Evolutionary conservation across 495 filamentous ascomycete species (phyloP), one percentile per base, ranked within the genome.

Genomic region (Xylaria telfairii): DNA sequence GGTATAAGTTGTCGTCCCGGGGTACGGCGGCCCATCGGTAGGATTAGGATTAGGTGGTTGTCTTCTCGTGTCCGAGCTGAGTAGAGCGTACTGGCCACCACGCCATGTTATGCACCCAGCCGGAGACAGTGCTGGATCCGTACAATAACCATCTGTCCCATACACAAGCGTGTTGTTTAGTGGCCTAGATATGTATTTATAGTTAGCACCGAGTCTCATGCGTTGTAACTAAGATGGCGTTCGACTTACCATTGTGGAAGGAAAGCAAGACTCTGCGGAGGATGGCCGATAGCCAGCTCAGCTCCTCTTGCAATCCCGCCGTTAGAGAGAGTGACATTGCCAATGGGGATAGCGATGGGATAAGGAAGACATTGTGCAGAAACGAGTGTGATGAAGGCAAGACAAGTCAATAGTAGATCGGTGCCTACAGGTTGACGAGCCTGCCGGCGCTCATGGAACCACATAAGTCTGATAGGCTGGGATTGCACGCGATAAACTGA

Each of bases 11-110:
- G 42, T 49, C 2, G 63, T 39, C 26, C 3, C 30, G 63, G 63
- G 63, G 49, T 65, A 65, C 7, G 63, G 63, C 15, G 42, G 8
- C 19, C 21, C 21, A 34, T 65, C 63, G 30, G 37, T 21, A 51
- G 47, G 42, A 39, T 65, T 51, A 13, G 44, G 44, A 21, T 65
- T 51, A 21, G 26, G 63, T 15, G 63, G 44, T 53, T 65, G 44
- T 17, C 32, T 49, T 65, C 44, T 65, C 47, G 63, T 65, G 63
- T 65, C 63, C 17, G 63, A 65, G 44, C 63, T 51, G 42, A 65
- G 42, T 21, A 39, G 24, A 7, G 24, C 30, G n/a, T 65, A 65
- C 15, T 51, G 26, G 6, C 63, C 63, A 17, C 63, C 63, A 24
- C 44, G 63, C 63, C 63, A 65, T 17, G 63, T 65, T 24, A 13